Evolutionary conservation across 306 rosid genomes (phyloP), one percentile per base, ranked within the genome.

Genomic region (Bauhinia variegata): DNA sequence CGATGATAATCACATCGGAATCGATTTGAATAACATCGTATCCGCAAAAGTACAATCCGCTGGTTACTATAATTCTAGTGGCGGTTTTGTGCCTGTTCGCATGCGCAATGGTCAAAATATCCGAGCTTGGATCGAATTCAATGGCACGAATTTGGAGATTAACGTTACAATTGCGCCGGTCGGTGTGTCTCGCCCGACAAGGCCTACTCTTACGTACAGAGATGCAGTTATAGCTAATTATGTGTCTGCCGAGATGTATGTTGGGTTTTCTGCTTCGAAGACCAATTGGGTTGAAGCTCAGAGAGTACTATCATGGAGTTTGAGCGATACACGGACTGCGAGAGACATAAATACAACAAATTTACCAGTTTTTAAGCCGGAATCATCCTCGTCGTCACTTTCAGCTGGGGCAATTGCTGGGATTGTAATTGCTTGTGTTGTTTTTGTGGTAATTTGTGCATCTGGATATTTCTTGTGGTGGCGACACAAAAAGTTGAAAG

Each of bases 301-400:
- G 81, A 88, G 98, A 44, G 63, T 89, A 34, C 53, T 93, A 0
- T 96, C 96, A 3, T 93, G 98, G 96, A 93, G 96, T 59, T 88
- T 89, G 50, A 93, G 96, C 39, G 80, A 89, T 56, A 75, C 52
- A 0, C 93, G 98, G 0, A 8, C 31, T 5, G 83, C 86, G 0
- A 88, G 79, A 59, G 96, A 87, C 2, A 84, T 89, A 0, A 89
- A 87, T 65, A 83, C 83, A 0, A 70, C 87, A 3, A 74, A 78
- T 53, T 79, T 89, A 0, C 96, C 96, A 0, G 84, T 87, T 12
- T 92, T 89, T 19, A 1, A 14, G 57, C 54, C 28, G 0, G 56
- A 44, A 63, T 39, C 85, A 0, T 28, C 86, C 0, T 61, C 87
- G 5, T 42, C 77, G 49, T 75, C 83, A 0, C 75, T 88, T 53